Evolutionary conservation across 1,284 basidiomycete species (phyloP), one percentile per base, ranked within the genome.

Genomic region (Apiotrichum domesticum): DNA sequence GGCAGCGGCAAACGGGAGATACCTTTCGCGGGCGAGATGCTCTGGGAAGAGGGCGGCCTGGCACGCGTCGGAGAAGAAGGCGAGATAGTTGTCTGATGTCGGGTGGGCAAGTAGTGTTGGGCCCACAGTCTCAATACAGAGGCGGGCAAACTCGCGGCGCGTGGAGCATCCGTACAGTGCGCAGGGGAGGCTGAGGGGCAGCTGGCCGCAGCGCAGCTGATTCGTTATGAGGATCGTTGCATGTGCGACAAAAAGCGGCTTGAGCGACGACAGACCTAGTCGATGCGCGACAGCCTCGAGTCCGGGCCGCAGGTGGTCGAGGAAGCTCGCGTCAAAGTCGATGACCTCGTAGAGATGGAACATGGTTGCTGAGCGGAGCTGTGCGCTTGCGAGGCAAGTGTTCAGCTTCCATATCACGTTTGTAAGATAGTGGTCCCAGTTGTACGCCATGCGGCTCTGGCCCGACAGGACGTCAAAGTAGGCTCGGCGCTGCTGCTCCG

Each of bases 271-370:
- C 46, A 97, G 77, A 9, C 91, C 91, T 56, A 98, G 80, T 8
- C 85, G 80, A 34, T 77, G 67, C 0, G 89, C 82, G 10, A 87
- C 84, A 3, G 82, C 83, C 8, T 70, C 68, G 14, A 97, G 78
- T 21, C 89, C 80, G 2, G 80, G 77, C 63, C 85, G 82, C 41
- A 92, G 82, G 64, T 90, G 86, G 6, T 66, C 68, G 7, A 81
- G 77, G 67, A 85, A 88, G 15, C 66, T 64, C 32, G 64, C 37
- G 3, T 62, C 63, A 77, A 75, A 43, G 81, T 79, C 62, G 78
- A 84, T 49, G 5, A 84, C 82, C 70, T 93, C 90, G 56, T 97
- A 79, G 40, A 98, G 73, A 72, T 94, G 86, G 82, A 87, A 93
- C 67, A 95, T 90, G 1, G 91, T 83, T 0, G 85, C 86, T n/a